Base-by-base conservation (phyloP, 345 rosid genomes). In the Cardiospermum halicacabum region DNA sequence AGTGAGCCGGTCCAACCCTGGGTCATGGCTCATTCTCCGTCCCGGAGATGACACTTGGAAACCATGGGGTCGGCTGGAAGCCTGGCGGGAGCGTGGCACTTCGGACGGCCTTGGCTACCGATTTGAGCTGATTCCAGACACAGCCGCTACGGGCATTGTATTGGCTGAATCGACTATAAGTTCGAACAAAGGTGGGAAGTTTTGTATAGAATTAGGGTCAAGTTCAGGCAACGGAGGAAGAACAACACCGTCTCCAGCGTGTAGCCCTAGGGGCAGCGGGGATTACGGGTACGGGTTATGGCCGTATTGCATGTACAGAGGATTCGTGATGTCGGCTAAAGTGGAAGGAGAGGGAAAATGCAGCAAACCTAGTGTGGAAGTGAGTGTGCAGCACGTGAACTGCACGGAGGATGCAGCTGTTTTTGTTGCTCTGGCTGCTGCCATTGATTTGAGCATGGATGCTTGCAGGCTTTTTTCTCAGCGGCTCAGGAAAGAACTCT, bases 321-420 rank as follows among this genome's bases (percentile, higher is more conserved):
- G 96, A 56, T 89, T 92, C 56, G 96, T 92, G 58, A 92, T 92
- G 98, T 78, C 91, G 43, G 96, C 93, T 12, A 71, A 76, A 53
- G 91, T 92, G 51, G 96, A 86, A 74, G 96, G 96, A 4, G 96
- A 89, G 60, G 88, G 92, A 1, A 89, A 80, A 71, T 84, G 96
- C 69, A 88, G 98, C 43, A 92, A 83, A 69, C 96, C 98, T 3
- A 70, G 81, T 58, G 93, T 92, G 70, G 89, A 92, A 77, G 88
- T 92, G 6, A 78, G 96, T 70, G 92, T 92, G 76, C 93, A 85
- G 78, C 98, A 92, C 75, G 96, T 92, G 80, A 83, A 59, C 50
- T 92, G 98, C 76, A 78, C 86, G 67, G 96, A 92, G 60, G 98
- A 92, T 72, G 98, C 96, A 7, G 98, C 98, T 31, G 88, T 95